Evolutionary conservation across 1,284 basidiomycete species (phyloP).

Genomic region (Heterobasidion irregulare): DNA sequence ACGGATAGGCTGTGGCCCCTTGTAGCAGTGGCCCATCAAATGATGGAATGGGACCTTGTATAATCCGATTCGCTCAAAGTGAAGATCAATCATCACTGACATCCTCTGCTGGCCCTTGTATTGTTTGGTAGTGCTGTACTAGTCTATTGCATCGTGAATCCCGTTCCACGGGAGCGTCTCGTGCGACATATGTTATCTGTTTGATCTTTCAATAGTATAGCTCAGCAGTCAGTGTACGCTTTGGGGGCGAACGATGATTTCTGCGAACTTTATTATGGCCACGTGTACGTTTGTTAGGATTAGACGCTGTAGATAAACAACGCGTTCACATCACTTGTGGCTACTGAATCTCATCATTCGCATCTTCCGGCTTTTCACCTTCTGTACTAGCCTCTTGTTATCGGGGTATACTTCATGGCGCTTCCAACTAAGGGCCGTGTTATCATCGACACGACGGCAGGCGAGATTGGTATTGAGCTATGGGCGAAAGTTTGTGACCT

Average conservation of each 20-base stretch:
- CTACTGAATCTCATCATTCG: neutral
- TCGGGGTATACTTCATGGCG: constrained; percentile 38
- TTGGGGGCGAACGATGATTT: too few species aligned
- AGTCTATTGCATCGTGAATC: too few species aligned
- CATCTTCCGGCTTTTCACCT: neutral
- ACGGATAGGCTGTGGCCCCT: constrained; percentile 16
- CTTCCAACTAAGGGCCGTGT: constrained; percentile 82
- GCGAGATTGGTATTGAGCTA: constrained; percentile 90
- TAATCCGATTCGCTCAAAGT: neutral
- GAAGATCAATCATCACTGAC: too few species aligned
- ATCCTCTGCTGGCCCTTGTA: too few species aligned
- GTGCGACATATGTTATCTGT: too few species aligned
- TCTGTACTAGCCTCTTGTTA: neutral
- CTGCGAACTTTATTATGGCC: too few species aligned
- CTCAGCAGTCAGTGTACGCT: too few species aligned
- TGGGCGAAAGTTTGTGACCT: constrained; percentile 73
- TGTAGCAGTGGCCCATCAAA: constrained; percentile 21
- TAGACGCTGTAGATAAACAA: constrained; percentile 3
- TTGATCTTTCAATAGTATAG: too few species aligned
- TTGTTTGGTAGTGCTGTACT: too few species aligned
- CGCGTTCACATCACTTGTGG: neutral
- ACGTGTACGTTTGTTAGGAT: too few species aligned
- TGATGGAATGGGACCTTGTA: constrained; percentile 12
- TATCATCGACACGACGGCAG: constrained; percentile 83
- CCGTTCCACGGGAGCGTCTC: too few species aligned